phyloP scores from a whole-genome alignment of 257 asterid species.

The Cynanchum wilfordii region DNA sequence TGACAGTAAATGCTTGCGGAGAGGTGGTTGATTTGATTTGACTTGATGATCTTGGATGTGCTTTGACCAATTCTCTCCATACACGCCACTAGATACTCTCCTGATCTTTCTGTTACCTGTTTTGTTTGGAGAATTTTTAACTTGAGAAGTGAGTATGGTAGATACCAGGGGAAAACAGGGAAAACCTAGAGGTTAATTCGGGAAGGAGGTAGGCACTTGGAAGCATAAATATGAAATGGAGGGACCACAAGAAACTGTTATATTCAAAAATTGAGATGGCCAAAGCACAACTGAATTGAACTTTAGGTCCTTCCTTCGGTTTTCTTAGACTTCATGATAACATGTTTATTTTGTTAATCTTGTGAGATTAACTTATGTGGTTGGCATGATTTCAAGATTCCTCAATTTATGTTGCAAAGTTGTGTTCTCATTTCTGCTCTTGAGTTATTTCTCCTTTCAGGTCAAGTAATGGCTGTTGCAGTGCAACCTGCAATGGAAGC shows the following conservation, averaged over 20 bases:
- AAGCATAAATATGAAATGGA: background rate
- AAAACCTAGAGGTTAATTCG: background rate
- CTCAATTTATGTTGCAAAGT: background rate
- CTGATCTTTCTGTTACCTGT: background rate
- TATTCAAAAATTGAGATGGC: background rate
- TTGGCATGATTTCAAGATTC: background rate
- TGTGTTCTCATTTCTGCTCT: constrained; percentile 9
- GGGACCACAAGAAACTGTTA: background rate
- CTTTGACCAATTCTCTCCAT: background rate
- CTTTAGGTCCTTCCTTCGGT: background rate
- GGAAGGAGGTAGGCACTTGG: background rate
- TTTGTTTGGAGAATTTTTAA: background rate
- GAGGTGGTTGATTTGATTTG: background rate
- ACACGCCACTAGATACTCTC: background rate
- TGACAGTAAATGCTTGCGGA: background rate
- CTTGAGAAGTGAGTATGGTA: background rate
- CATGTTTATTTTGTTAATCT: background rate
- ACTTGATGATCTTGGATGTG: background rate
- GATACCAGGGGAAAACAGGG: background rate
- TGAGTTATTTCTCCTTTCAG: constrained; percentile 26
- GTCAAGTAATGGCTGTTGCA: constrained; percentile 51
- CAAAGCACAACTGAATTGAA: background rate
- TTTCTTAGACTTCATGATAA: background rate
- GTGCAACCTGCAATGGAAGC: constrained; percentile 49
- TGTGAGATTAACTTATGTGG: background rate